Percentiles rank a stretch among this genome's conserved stretches.
These are phyloP conservation scores for Sonneratia caseolaris DNA, from an alignment of 345 rosid genomes.

Conservation along the genomic window DNA sequence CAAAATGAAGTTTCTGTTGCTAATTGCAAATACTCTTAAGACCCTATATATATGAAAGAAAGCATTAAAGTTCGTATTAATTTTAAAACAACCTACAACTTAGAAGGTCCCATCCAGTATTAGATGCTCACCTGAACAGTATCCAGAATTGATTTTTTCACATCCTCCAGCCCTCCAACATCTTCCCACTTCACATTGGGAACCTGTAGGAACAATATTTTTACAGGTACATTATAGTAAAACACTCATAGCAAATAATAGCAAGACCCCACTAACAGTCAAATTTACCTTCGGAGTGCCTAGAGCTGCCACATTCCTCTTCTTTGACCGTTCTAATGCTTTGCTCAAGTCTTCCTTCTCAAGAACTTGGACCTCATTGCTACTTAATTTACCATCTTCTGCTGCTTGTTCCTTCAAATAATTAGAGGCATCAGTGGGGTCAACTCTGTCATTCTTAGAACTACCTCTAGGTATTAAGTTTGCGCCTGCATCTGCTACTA, in stretches of 20 bases:
- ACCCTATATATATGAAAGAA: neutral
- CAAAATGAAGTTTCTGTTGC: neutral
- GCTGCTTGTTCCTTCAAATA: constrained; percentile 21
- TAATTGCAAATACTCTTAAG: neutral
- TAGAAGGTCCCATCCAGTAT: constrained; percentile 6
- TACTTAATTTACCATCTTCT: constrained; percentile 21
- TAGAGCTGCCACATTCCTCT: constrained; percentile 84
- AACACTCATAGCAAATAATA: neutral
- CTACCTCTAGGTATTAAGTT: constrained; percentile 39
- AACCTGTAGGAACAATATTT: constrained; percentile 31
- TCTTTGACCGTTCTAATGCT: constrained; percentile 84
- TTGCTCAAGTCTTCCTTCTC: constrained; percentile 47
- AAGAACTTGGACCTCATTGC: constrained; percentile 18
- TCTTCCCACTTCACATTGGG: constrained; percentile 97
- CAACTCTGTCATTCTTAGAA: constrained; percentile 25
- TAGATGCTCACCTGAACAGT: constrained; percentile 63
- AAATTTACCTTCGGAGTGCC: constrained; percentile 87
- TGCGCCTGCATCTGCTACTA: constrained; percentile 85
- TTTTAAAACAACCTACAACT: neutral
- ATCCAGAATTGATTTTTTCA: constrained; percentile 82
- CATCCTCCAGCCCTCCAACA: constrained; percentile 98
- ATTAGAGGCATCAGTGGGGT: constrained; percentile 19
- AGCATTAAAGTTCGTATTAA: neutral
- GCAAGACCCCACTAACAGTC: neutral
- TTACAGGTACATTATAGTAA: neutral